These are phyloP conservation scores for Clavariopsis aquatica DNA, from an alignment of 495 filamentous ascomycete species.

Conservation along the genomic window DNA sequence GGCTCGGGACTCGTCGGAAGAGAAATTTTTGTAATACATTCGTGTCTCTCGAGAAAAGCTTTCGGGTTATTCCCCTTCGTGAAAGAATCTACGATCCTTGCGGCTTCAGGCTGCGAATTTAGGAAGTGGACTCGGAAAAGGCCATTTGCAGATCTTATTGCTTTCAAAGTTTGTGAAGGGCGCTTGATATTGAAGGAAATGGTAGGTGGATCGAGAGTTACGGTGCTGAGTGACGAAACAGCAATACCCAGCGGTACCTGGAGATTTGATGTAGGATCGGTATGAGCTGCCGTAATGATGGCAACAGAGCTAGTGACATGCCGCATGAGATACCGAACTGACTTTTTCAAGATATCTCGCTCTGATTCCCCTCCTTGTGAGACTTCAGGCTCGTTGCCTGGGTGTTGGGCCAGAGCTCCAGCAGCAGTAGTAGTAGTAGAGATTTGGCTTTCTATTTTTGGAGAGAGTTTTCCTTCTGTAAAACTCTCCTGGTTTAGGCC, in stretches of 20 bases:
- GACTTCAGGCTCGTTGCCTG: too few species aligned
- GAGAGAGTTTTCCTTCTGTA: too few species aligned
- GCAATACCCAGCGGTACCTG: slow-evolving; percentile 63
- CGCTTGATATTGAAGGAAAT: slow-evolving; percentile 77
- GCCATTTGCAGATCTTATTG: slow-evolving; percentile 47
- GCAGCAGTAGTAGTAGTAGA: too few species aligned
- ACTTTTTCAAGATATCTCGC: not conserved
- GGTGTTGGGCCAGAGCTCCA: too few species aligned
- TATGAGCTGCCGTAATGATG: slow-evolving; percentile 59
- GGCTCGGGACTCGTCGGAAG: not conserved
- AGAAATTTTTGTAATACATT: not conserved
- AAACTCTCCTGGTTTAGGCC: not conserved
- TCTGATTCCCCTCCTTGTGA: too few species aligned
- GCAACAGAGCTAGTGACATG: slow-evolving; percentile 71
- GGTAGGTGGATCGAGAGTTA: slow-evolving; percentile 68
- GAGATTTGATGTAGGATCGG: not conserved
- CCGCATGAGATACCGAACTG: slow-evolving; percentile 58
- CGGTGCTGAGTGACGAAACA: slow-evolving; percentile 79
- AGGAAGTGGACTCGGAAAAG: slow-evolving; percentile 36
- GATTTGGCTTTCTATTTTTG: too few species aligned
- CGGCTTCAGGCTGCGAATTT: slow-evolving; percentile 31
- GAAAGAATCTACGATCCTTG: slow-evolving; percentile 39
- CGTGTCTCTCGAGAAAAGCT: slow-evolving; percentile 7
- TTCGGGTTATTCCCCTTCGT: slow-evolving; percentile 31
- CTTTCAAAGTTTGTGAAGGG: slow-evolving; percentile 70